phyloP scores from a whole-genome alignment of 2,329 filamentous ascomycete genomes.

The Fusarium marasasianum region DNA sequence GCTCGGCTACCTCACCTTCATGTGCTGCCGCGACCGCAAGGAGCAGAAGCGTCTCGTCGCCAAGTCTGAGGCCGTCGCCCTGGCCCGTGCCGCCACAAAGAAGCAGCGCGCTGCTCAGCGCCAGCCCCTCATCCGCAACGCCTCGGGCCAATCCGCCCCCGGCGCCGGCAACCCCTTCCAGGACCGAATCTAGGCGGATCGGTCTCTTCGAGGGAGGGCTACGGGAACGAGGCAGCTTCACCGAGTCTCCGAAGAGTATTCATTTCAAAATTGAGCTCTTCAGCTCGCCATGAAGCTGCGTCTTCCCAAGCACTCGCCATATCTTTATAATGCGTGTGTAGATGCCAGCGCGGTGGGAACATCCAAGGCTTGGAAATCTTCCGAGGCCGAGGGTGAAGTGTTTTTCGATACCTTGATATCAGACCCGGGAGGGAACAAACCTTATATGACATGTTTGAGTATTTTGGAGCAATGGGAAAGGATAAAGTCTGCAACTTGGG shows the following conservation, averaged over 20 bases:
- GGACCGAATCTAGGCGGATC: slow-evolving; percentile 47
- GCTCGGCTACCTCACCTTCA: slow-evolving; percentile 56
- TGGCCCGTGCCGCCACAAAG: slow-evolving; percentile 59
- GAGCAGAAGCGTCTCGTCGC: slow-evolving; percentile 55
- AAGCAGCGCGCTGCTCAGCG: slow-evolving; percentile 51
- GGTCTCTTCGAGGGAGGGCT: slow-evolving; percentile 26
- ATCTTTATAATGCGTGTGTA: slow-evolving; percentile 20
- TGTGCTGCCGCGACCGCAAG: slow-evolving; percentile 62
- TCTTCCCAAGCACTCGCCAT: not conserved
- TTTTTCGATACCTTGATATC: slow-evolving; percentile 42
- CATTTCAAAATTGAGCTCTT: not conserved
- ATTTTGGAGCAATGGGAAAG: slow-evolving; percentile 40
- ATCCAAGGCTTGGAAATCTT: slow-evolving; percentile 15
- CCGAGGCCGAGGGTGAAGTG: slow-evolving; percentile 25
- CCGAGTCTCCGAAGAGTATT: slow-evolving; percentile 33
- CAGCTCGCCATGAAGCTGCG: not conserved
- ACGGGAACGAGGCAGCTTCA: slow-evolving; percentile 24
- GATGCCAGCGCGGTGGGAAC: slow-evolving; percentile 11
- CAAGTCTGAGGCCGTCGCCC: slow-evolving; percentile 60
- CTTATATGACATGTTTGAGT: slow-evolving; percentile 37
- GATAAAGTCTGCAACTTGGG: slow-evolving; percentile 38
- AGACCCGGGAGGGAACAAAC: slow-evolving; percentile 29
- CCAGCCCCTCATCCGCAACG: slow-evolving; percentile 51
- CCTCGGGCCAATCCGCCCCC: slow-evolving; percentile 36
- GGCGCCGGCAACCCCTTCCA: slow-evolving; percentile 49